Evolutionary conservation across 2,329 filamentous ascomycete species (phyloP).

Genomic region (Colletotrichum horii): DNA sequence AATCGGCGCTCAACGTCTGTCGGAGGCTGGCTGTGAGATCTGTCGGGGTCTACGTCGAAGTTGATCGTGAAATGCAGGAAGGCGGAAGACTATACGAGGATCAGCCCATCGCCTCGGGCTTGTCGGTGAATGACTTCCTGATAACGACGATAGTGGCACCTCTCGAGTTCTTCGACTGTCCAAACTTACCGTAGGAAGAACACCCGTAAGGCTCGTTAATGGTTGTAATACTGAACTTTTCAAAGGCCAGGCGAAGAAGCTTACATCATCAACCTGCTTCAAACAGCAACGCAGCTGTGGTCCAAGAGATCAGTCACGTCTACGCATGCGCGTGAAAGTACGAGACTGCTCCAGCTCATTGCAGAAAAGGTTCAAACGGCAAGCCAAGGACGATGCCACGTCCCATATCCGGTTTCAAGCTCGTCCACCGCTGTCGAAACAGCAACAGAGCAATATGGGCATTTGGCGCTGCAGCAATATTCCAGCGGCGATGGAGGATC

Average conservation of each 20-base stretch:
- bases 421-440: neutral
- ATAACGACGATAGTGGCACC: neutral
- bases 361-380: neutral
- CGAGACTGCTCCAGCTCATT: neutral
- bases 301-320: neutral
- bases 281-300: neutral
- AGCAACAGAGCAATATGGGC: neutral
- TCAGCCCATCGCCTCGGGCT: neutral
- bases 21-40: neutral
- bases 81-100: neutral
- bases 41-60: neutral
- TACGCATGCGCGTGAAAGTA: neutral
- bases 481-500: neutral
- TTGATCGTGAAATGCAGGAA: neutral
- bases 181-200: neutral
- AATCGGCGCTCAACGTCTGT: neutral
- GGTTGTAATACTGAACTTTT: neutral
- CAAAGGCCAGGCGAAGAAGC: neutral
- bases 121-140: neutral
- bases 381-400: neutral
- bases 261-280: neutral
- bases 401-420: neutral
- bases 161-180: neutral
- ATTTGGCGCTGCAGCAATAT: neutral
- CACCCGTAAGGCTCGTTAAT: neutral